Percentiles rank a stretch among this genome's conserved stretches.
These are phyloP conservation scores for Immersiporthe knoxdaviesiana DNA, from an alignment of 2,329 filamentous ascomycete genomes.

Conservation along the genomic window DNA sequence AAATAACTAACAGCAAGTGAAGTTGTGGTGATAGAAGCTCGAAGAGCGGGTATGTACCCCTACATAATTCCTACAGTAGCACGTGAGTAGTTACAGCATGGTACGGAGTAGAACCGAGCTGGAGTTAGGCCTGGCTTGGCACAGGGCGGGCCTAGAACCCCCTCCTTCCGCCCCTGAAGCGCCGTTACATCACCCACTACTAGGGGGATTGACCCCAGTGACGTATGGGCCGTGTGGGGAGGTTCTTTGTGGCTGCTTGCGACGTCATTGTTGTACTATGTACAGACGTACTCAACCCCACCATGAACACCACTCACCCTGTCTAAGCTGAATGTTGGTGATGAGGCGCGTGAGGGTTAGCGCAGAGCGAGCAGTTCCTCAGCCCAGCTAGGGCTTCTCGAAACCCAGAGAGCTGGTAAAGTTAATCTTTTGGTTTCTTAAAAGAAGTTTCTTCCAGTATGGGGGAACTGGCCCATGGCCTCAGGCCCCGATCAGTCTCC, in stretches of 20 bases:
- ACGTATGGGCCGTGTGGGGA: background rate
- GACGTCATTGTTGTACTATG: slow-evolving; percentile 5
- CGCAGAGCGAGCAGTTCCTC: background rate
- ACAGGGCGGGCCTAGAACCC: background rate
- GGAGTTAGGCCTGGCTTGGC: too few species aligned
- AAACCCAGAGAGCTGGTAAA: background rate
- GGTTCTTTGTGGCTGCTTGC: background rate
- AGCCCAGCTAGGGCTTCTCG: background rate
- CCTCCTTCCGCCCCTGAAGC: background rate
- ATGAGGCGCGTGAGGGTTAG: background rate
- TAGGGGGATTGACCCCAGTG: background rate
- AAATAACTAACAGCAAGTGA: too few species aligned
- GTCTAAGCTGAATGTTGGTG: too few species aligned
- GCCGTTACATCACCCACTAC: background rate
- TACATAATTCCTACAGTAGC: too few species aligned
- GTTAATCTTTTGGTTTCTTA: background rate
- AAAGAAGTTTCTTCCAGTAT: too few species aligned
- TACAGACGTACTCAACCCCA: background rate
- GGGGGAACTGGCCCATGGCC: background rate
- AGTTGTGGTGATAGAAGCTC: too few species aligned
- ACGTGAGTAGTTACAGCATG: too few species aligned
- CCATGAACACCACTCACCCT: background rate
- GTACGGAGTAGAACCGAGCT: too few species aligned
- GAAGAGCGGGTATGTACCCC: too few species aligned
- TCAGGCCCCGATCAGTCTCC: background rate